phyloP scores from a whole-genome alignment of 2,329 filamentous ascomycete species.

The Tothia fuscella region DNA sequence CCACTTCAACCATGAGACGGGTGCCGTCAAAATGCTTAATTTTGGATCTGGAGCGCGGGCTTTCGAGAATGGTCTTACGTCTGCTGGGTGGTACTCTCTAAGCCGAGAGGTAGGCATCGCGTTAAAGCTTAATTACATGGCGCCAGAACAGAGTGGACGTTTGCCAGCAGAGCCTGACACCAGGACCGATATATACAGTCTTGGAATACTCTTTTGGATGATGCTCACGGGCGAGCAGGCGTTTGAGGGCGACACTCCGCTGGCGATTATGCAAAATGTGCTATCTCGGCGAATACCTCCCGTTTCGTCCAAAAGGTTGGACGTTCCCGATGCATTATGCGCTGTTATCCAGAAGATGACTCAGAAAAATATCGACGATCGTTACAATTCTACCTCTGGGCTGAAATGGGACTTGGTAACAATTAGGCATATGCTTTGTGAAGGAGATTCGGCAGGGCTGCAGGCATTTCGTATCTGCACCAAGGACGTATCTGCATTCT shows the following conservation, averaged over 20 bases:
- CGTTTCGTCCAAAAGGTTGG: constrained; percentile 64
- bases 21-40: constrained; percentile 65
- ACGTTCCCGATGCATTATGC: constrained; percentile 73
- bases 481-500: constrained; percentile 87
- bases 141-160: constrained; percentile 86
- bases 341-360: constrained; percentile 86
- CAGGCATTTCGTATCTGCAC: constrained; percentile 64
- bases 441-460: constrained; percentile 61
- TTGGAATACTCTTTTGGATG: constrained; percentile 82
- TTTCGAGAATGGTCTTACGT: constrained; percentile 78
- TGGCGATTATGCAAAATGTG: constrained; percentile 87
- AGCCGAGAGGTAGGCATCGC: constrained; percentile 77
- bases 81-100: constrained; percentile 73
- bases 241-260: constrained; percentile 65
- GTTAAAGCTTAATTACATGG: constrained; percentile 83
- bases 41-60: constrained; percentile 78
- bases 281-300: constrained; percentile 66
- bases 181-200: constrained; percentile 84
- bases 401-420: constrained; percentile 68
- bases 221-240: constrained; percentile 68
- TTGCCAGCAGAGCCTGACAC: constrained; percentile 87
- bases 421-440: constrained; percentile 60
- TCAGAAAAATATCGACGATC: constrained; percentile 72
- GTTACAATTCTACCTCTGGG: constrained; percentile 81
- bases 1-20: constrained; percentile 63